These are phyloP conservation scores for Tieghemostelium lacteum DNA, from an alignment of 78 protist species.

Conservation along the genomic window DNA sequence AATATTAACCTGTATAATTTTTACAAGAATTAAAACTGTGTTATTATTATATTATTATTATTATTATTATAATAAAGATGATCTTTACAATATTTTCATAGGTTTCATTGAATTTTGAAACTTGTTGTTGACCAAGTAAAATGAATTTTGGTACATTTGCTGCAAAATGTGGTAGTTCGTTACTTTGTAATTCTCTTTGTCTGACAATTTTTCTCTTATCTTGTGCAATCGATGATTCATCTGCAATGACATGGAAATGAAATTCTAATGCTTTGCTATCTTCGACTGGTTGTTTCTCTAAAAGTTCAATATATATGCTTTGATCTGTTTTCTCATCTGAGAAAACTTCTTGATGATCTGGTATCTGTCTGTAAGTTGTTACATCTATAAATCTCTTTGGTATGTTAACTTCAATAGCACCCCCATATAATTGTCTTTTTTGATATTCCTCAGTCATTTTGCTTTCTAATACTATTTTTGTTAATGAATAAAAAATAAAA, in stretches of 20 bases:
- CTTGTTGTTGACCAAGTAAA: conserved; percentile 32
- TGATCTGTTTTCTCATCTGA: conserved; percentile 66
- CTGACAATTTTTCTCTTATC: conserved; percentile 8
- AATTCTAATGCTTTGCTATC: conserved; percentile 3
- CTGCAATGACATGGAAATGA: conserved; percentile 27
- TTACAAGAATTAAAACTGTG: too few species aligned
- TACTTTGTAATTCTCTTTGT: not conserved
- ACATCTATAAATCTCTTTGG: conserved; percentile 59
- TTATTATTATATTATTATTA: not conserved
- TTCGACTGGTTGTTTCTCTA: conserved; percentile 30
- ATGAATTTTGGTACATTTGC: conserved; percentile 31
- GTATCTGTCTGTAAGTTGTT: conserved; percentile 19
- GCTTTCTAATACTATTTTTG: not conserved
- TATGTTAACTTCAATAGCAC: conserved; percentile 49
- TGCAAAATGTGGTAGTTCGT: conserved; percentile 36
- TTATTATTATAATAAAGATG: too few species aligned
- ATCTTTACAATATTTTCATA: conserved; percentile 70
- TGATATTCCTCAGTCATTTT: too few species aligned
- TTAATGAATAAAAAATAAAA: too few species aligned
- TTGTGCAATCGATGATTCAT: conserved; percentile 17
- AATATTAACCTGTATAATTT: conserved; percentile 23
- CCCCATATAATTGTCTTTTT: conserved; percentile 64
- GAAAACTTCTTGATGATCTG: conserved; percentile 74
- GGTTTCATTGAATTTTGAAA: conserved; percentile 46
- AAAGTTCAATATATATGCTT: conserved; percentile 45